These are phyloP conservation scores for Sclerotiophoma versabilis DNA, from an alignment of 2,329 filamentous ascomycete genomes.

Conservation along the genomic window DNA sequence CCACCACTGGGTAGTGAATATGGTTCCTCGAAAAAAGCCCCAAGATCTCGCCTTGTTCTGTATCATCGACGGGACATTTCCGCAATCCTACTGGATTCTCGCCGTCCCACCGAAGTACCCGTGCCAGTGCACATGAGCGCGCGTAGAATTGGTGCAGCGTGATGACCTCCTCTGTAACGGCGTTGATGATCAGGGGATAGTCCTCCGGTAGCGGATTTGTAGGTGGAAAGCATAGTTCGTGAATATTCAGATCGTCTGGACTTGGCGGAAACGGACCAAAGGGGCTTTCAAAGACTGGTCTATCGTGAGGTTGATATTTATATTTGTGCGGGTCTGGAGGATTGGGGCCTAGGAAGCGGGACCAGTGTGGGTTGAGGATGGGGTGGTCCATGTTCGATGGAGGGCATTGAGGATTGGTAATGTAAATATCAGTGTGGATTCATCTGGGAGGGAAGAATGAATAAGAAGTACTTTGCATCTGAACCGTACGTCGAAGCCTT, in stretches of 20 bases:
- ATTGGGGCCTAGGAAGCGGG: slow-evolving; percentile 32
- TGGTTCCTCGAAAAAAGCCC: slow-evolving; percentile 39
- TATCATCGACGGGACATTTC: slow-evolving; percentile 32
- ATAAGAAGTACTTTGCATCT: too few relatives aligned
- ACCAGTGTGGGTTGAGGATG: slow-evolving; percentile 38
- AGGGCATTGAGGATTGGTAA: not conserved
- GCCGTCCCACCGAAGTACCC: slow-evolving; percentile 36
- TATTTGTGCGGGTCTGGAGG: slow-evolving; percentile 31
- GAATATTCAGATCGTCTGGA: slow-evolving; percentile 39
- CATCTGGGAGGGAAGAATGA: too few relatives aligned
- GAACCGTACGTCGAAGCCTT: not conserved
- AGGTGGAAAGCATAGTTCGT: slow-evolving; percentile 41
- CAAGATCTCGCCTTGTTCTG: slow-evolving; percentile 39
- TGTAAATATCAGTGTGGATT: too few relatives aligned
- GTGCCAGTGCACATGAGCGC: slow-evolving; percentile 34
- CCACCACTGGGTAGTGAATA: slow-evolving; percentile 41
- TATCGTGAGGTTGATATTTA: slow-evolving; percentile 28
- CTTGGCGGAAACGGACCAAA: slow-evolving; percentile 38
- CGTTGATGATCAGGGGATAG: slow-evolving; percentile 42
- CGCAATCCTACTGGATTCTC: slow-evolving; percentile 33
- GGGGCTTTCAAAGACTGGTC: slow-evolving; percentile 33
- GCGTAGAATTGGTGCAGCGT: slow-evolving; percentile 40
- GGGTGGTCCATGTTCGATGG: slow-evolving; percentile 25
- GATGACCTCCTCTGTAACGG: slow-evolving; percentile 31
- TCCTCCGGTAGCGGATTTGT: slow-evolving; percentile 34